These are phyloP conservation scores for Colletotrichum cereale DNA, from an alignment of 2,329 filamentous ascomycete species.

Conservation along the genomic window DNA sequence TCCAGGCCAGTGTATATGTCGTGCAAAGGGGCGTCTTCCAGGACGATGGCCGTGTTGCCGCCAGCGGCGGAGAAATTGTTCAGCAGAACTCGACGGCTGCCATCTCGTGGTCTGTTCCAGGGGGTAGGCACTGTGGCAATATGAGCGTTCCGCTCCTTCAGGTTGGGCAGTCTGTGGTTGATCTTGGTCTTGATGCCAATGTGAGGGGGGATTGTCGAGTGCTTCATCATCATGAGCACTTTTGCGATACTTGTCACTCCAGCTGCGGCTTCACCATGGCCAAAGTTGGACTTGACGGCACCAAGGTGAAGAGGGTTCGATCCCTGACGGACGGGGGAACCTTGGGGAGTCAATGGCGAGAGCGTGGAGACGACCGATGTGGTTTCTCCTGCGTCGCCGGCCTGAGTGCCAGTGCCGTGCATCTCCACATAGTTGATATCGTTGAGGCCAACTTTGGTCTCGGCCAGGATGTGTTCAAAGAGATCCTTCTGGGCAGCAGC, in stretches of 20 bases:
- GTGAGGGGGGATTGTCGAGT: conserved; percentile 53
- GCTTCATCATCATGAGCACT: conserved; percentile 32
- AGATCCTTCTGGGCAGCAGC: conserved; percentile 52
- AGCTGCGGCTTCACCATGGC: conserved; percentile 36
- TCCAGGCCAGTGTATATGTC: conserved; percentile 61
- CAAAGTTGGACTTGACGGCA: conserved; percentile 41
- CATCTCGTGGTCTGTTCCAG: conserved; percentile 60
- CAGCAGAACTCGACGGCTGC: conserved; percentile 62
- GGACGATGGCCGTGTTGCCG: conserved; percentile 75
- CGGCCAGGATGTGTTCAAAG: conserved; percentile 55
- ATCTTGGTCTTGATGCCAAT: conserved; percentile 74
- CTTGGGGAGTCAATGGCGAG: conserved; percentile 46
- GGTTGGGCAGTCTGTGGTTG: conserved; percentile 71
- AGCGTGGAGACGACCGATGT: conserved; percentile 41
- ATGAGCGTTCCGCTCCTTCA: conserved; percentile 66
- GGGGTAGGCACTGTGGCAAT: conserved; percentile 67
- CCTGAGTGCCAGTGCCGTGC: conserved; percentile 56
- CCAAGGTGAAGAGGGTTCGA: conserved; percentile 45
- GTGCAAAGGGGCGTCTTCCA: conserved; percentile 69
- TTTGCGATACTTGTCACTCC: conserved; percentile 40
- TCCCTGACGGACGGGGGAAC: conserved; percentile 24
- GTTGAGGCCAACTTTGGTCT: conserved; percentile 62
- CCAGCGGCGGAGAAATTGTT: conserved; percentile 81
- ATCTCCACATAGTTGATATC: conserved; percentile 58
- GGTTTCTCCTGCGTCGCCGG: conserved; percentile 45